phyloP scores from a whole-genome alignment of 768 basidiomycete species.

The Rhodotorula diobovata region DNA sequence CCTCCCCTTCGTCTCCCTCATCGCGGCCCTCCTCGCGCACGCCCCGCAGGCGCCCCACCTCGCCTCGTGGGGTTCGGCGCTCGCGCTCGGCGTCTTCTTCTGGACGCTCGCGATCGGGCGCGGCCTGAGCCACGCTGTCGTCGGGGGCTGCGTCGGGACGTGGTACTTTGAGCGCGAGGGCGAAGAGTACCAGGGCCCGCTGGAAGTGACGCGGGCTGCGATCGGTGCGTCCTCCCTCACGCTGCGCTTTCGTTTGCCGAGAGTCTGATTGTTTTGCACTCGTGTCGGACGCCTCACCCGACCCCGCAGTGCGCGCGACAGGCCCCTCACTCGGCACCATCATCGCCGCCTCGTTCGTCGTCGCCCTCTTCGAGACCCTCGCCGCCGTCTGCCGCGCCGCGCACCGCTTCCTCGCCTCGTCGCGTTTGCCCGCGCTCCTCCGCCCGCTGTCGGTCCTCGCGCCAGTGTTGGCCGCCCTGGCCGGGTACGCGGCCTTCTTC shows the following conservation, averaged over 20 bases:
- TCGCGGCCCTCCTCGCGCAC: conserved; percentile 71
- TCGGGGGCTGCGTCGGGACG: conserved; percentile 76
- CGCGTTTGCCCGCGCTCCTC: conserved; percentile 41
- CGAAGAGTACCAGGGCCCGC: background rate
- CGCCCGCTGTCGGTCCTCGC: conserved; percentile 44
- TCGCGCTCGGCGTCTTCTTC: conserved; percentile 57
- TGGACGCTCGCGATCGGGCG: conserved; percentile 75
- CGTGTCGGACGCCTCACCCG: too few relatives aligned
- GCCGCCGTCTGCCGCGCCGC: conserved; percentile 49
- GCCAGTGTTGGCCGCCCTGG: conserved; percentile 46
- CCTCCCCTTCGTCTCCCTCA: conserved; percentile 73
- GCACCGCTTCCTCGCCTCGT: conserved; percentile 33
- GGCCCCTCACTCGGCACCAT: conserved; percentile 78
- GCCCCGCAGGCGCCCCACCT: conserved; percentile 49
- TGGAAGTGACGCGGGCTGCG: conserved; percentile 25
- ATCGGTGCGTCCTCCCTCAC: conserved; percentile 2
- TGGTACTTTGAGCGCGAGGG: conserved; percentile 79
- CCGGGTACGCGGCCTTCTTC: conserved; percentile 53
- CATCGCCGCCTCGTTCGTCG: conserved; percentile 67
- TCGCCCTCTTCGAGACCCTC: conserved; percentile 65
- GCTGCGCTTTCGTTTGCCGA: too few relatives aligned
- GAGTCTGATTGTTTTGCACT: too few relatives aligned
- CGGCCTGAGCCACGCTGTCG: conserved; percentile 68
- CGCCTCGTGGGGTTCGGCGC: conserved; percentile 60
- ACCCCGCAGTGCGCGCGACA: conserved; percentile 62